Evolutionary conservation across 2,329 filamentous ascomycete genomes (phyloP), one percentile per base, ranked within the genome.

Genomic region (Cephalotrichum gorgonifer): DNA sequence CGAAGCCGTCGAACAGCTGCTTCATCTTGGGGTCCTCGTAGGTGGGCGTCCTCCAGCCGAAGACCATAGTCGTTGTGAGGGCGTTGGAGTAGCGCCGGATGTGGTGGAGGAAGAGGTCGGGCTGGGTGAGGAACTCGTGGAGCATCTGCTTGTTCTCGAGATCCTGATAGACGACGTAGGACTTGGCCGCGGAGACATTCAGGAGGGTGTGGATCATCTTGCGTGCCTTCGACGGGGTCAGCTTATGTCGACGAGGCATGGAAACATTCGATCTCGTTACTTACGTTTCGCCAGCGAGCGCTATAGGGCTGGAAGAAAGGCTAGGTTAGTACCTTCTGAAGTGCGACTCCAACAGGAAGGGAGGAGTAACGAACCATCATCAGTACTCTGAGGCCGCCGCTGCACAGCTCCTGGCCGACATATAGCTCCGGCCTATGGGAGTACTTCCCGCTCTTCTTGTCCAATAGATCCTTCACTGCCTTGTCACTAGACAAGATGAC

Each of bases 401-500:
- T 57, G 52, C 57, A 65, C 11, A 64, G 51, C 5, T 56, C 26
- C 8, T 58, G 57, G 38, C 63, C 63, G 30, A 62, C 49, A 50
- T 61, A 64, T 33, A 49, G 33, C 14, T 53, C 51, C 4, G 39
- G 46, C 20, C 46, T 39, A 20, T 48, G 46, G 11, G 46, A 48
- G 26, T 48, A 48, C 20, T 48, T 48, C 7, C 31, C 31, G 27
- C 46, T 48, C 14, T 38, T 42, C 51, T 73, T 71, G 49, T 78
- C 76, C 3, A 79, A 52, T 4, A 79, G 55, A 6, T 78, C 74
- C 46, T 73, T 75, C 28, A 78, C 65, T 1, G 65, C 67, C 47
- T 64, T 52, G 26, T 70, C 66, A 1, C 65, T 68, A 0, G 64
- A 70, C 0, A 79, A 57, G 0, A 78, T 69, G 15, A 78, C 61